Evolutionary conservation across 345 rosid species (phyloP).

Genomic region (Nasturtium officinale): DNA sequence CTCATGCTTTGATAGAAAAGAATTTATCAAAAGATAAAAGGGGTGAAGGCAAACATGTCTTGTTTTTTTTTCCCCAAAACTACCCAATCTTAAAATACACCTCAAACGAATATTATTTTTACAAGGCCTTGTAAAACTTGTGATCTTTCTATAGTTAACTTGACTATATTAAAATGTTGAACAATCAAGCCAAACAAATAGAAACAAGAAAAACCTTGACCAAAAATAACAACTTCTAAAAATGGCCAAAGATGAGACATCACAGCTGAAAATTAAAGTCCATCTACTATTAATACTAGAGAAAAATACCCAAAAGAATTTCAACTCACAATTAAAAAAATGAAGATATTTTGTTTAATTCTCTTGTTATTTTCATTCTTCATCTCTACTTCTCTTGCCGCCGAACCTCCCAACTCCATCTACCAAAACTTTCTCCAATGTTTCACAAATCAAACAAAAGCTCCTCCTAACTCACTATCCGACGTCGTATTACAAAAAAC

Average conservation of each 20-base stretch:
- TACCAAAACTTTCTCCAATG: conserved; percentile 53
- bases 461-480: conserved; percentile 39
- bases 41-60: background rate
- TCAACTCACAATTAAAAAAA: conserved; percentile 1
- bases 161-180: background rate
- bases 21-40: background rate
- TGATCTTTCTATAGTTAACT: background rate
- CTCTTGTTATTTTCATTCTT: background rate
- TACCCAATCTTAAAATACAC: background rate
- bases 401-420: conserved; percentile 29
- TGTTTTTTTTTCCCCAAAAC: background rate
- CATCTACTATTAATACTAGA: conserved; percentile 2
- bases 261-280: background rate
- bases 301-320: background rate
- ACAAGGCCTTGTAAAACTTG: background rate
- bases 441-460: conserved; percentile 40
- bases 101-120: background rate
- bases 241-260: background rate
- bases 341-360: conserved; percentile 24
- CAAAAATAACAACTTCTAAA: conserved; percentile 14
- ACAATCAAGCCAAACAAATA: background rate
- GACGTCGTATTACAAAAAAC: conserved; percentile 44
- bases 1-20: background rate
- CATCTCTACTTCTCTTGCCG: conserved; percentile 17
- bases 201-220: background rate